Evolutionary conservation across 768 basidiomycete genomes (phyloP).

Genomic region (Termitomyces titanicus): DNA sequence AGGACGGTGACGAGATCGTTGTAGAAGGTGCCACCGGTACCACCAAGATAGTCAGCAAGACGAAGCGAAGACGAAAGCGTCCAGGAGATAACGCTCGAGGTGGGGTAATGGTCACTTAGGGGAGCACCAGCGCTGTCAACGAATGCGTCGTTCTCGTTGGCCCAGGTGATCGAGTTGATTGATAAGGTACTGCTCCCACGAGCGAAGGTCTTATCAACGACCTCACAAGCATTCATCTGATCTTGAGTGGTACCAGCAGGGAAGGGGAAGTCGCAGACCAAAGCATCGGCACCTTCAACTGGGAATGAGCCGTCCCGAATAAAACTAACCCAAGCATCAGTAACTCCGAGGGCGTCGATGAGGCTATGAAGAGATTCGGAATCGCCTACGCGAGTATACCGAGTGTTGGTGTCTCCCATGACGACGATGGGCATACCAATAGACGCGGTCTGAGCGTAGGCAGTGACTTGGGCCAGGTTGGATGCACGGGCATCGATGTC

Average conservation of each 20-base stretch:
- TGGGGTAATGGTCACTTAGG: constrained; percentile 34
- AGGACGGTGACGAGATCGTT: constrained; percentile 26
- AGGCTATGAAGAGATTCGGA: constrained; percentile 22
- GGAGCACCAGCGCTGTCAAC: constrained; percentile 23
- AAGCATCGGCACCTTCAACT: constrained; percentile 19
- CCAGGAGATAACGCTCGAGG: constrained; percentile 26
- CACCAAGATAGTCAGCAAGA: constrained; percentile 29
- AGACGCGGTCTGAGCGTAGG: constrained; percentile 25
- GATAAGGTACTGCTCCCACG: constrained; percentile 21
- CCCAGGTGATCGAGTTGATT: constrained; percentile 22
- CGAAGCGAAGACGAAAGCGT: constrained; percentile 25
- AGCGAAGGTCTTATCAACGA: constrained; percentile 35
- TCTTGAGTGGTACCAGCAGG: constrained; percentile 23
- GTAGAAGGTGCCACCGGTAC: constrained; percentile 29
- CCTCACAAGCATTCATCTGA: constrained; percentile 29
- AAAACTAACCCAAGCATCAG: constrained; percentile 30
- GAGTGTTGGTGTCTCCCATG: constrained; percentile 35
- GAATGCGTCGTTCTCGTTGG: constrained; percentile 30
- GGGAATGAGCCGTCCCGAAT: constrained; percentile 23
- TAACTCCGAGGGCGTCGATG: constrained; percentile 18
- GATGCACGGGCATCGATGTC: constrained; percentile 28
- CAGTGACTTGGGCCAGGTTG: constrained; percentile 29
- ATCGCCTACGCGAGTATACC: constrained; percentile 31
- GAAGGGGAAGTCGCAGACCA: constrained; percentile 30
- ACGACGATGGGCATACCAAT: constrained; percentile 31